phyloP scores from a whole-genome alignment of 148 eudicot species.

The Vaccinium macrocarpon region DNA sequence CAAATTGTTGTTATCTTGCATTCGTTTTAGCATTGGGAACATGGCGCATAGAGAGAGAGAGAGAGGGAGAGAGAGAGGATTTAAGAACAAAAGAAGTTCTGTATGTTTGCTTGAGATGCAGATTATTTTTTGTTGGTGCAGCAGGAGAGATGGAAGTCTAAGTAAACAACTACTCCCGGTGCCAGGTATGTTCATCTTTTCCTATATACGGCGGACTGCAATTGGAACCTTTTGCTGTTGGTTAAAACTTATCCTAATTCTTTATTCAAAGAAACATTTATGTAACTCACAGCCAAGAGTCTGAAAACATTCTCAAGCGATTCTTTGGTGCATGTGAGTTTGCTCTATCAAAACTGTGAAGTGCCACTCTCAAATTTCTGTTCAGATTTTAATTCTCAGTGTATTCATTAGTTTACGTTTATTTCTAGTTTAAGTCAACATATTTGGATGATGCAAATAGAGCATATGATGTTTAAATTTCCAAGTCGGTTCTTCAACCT shows the following conservation, averaged over 20 bases:
- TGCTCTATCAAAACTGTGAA: background rate
- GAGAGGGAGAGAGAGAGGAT: background rate
- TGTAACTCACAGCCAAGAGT: background rate
- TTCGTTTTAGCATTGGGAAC: background rate
- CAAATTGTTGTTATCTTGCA: background rate
- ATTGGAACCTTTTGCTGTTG: background rate
- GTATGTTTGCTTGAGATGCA: background rate
- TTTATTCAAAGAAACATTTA: background rate
- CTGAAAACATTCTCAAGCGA: background rate
- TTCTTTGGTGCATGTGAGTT: background rate
- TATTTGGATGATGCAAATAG: background rate
- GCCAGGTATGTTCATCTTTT: background rate
- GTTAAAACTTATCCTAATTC: background rate
- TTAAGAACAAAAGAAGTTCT: background rate
- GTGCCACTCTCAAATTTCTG: background rate
- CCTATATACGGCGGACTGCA: background rate
- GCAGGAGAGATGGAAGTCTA: background rate
- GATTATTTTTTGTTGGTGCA: background rate
- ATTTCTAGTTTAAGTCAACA: background rate
- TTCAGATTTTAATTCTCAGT: background rate
- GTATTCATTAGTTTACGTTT: background rate
- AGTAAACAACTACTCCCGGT: background rate
- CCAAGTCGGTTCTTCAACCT: background rate
- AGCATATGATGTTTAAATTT: background rate
- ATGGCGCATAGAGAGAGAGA: background rate